Evolutionary conservation across 2,329 filamentous ascomycete genomes (phyloP).

Genomic region (Sodiomyces alkalinus): DNA sequence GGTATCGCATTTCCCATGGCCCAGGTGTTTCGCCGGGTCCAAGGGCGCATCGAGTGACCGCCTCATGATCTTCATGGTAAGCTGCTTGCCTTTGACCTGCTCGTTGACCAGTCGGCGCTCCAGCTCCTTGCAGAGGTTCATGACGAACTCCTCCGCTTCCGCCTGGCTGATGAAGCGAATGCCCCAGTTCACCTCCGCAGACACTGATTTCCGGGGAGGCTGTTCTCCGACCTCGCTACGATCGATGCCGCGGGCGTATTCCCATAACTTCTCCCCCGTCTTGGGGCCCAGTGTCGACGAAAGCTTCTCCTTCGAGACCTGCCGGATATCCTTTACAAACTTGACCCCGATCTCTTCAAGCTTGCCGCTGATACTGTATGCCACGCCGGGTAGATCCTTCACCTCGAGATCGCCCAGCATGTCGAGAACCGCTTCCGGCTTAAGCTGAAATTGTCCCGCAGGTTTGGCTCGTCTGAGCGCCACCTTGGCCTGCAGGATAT

Average conservation of each 20-base stretch:
- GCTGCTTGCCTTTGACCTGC: conserved; percentile 69
- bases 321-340: conserved; percentile 68
- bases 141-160: conserved; percentile 88
- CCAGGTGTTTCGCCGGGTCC: conserved; percentile 83
- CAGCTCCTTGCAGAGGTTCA: conserved; percentile 72
- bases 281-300: conserved; percentile 68
- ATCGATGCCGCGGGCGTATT: conserved; percentile 84
- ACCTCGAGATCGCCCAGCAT: conserved; percentile 68
- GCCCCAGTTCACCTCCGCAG: conserved; percentile 95
- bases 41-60: conserved; percentile 73
- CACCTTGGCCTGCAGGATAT: conserved; percentile 82
- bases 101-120: conserved; percentile 69
- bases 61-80: conserved; percentile 92
- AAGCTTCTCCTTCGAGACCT: conserved; percentile 61
- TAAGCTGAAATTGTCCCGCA: conserved; percentile 80
- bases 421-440: conserved; percentile 61
- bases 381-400: conserved; percentile 78
- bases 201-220: conserved; percentile 79
- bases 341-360: conserved; percentile 76
- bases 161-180: conserved; percentile 83
- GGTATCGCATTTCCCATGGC: conserved; percentile 87
- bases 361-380: conserved; percentile 73
- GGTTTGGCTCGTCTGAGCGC: conserved; percentile 87
- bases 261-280: conserved; percentile 79
- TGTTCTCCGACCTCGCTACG: conserved; percentile 73